Percentiles rank a stretch among this genome's conserved stretches.
These are phyloP conservation scores for Pulveroboletus sp. DNA, from an alignment of 768 basidiomycete species.

Conservation along the genomic window DNA sequence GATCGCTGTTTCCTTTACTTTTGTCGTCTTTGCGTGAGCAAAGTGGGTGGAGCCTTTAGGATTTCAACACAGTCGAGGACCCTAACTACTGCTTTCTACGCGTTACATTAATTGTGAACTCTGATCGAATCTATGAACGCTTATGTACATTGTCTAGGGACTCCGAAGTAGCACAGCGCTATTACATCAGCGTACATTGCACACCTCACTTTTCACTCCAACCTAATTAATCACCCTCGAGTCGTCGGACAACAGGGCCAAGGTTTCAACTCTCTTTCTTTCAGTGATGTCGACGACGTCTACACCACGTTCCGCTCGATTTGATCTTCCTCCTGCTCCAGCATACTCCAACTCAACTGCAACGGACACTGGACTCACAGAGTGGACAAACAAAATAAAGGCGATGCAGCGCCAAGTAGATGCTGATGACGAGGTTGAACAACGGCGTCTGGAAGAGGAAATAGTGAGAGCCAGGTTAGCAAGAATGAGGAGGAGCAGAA, in stretches of 20 bases:
- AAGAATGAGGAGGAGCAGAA: constrained; percentile 35
- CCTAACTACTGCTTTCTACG: background rate
- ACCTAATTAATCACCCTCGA: background rate
- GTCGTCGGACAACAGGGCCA: background rate
- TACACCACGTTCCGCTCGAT: constrained; percentile 27
- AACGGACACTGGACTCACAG: constrained; percentile 63
- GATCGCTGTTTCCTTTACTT: constrained; percentile 31
- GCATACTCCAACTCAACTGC: constrained; percentile 11
- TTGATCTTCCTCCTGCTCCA: constrained; percentile 38
- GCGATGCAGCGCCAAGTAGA: constrained; percentile 78
- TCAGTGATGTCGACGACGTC: constrained; percentile 26
- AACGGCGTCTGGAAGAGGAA: constrained; percentile 57
- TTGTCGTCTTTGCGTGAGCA: constrained; percentile 33
- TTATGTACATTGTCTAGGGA: too few relatives aligned
- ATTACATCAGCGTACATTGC: constrained; percentile 21
- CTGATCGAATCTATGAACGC: background rate
- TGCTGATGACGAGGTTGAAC: constrained; percentile 74
- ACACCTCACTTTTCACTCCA: background rate
- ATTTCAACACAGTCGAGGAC: background rate
- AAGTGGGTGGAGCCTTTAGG: background rate
- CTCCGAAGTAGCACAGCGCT: background rate
- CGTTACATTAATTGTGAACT: background rate
- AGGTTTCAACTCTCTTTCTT: background rate
- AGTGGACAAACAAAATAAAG: constrained; percentile 80
- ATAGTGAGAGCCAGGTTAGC: constrained; percentile 48